Base-by-base conservation (phyloP, 345 rosid species). In the Erodium maritimum region DNA sequence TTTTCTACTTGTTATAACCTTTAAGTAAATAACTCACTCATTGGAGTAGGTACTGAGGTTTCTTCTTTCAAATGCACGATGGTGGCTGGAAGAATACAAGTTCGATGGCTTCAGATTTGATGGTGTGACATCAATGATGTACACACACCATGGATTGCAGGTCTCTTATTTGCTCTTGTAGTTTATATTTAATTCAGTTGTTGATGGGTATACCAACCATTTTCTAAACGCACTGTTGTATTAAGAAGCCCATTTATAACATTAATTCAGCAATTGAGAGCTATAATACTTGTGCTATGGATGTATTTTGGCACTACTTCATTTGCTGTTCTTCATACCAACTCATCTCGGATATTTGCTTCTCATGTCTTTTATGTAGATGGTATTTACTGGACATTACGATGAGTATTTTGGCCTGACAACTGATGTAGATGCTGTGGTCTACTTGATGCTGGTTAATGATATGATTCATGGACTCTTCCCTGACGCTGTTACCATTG, bases 91-190 rank as follows among this genome's bases (percentile, higher is more conserved):
- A 53, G 96, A 91, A 71, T 91, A 81, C 67, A 84, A 81, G 67
- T 88, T 91, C 61, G 98, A 88, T 77, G 98, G 98, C 22, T 91
- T 84, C 73, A 84, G 98, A 77, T 91, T 88, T 80, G 96, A 91
- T 77, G 98, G 96, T 19, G 98, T 91, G 65, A 91, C 96, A 68
- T 88, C 98, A 54, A 91, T 91, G 98, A 91, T 91, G 96, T 88
- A 91, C 55, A 81, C 93, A 58, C 98, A 88, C 76, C 98, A 86
- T 77, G 98, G 98, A 50, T 77, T 88, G 75, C 76, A 81, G 95
- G 95, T 91, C 3, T 42, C 48, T 42, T 11, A 17, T 51, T n/a
- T 51, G 54, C n/a, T 19, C 54, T 42, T 42, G 48, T 42, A 42
- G 48, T 42, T 42, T 42, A 42, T 42, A 42, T 42, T 42, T 42